Evolutionary conservation across 768 basidiomycete species (phyloP).

Genomic region (Tubosaeta sp.): DNA sequence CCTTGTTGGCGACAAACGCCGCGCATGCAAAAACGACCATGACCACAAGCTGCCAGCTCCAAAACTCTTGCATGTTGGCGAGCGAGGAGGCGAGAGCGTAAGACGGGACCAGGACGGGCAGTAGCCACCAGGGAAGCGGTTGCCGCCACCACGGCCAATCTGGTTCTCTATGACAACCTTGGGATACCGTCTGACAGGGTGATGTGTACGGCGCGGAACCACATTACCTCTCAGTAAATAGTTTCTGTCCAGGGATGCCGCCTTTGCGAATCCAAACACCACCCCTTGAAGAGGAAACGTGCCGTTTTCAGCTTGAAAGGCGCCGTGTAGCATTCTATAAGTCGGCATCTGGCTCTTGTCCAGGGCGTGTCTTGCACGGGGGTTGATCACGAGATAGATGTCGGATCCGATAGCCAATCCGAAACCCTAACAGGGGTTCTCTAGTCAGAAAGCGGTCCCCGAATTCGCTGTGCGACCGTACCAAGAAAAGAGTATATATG

Average conservation of each 20-base stretch:
- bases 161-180: conserved; percentile 74
- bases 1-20: conserved; percentile 67
- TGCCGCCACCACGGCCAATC: conserved; percentile 75
- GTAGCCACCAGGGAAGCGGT: conserved; percentile 77
- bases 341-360: conserved; percentile 31
- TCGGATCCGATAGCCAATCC: conserved; percentile 83
- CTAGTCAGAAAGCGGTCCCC: conserved; percentile 2
- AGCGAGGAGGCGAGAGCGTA: conserved; percentile 74
- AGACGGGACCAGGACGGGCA: conserved; percentile 70
- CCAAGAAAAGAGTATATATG: conserved; percentile 80
- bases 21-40: conserved; percentile 83
- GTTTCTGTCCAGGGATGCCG: conserved; percentile 28
- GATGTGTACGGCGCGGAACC: conserved; percentile 1
- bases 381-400: conserved; percentile 68
- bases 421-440: conserved; percentile 53
- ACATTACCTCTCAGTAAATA: conserved; percentile 28
- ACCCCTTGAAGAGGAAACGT: conserved; percentile 39
- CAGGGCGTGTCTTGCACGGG: conserved; percentile 41
- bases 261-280: conserved; percentile 44
- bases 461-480: conserved; percentile 25
- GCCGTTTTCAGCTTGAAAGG: conserved; percentile 47
- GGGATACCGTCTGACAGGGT: conserved; percentile 25
- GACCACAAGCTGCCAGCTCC: conserved; percentile 66
- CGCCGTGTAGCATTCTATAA: conserved; percentile 50
- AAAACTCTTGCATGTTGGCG: conserved; percentile 68